Conservation (phyloP, 2,329 filamentous ascomycete species). For the Pseudogymnoascus sp. region DNA sequence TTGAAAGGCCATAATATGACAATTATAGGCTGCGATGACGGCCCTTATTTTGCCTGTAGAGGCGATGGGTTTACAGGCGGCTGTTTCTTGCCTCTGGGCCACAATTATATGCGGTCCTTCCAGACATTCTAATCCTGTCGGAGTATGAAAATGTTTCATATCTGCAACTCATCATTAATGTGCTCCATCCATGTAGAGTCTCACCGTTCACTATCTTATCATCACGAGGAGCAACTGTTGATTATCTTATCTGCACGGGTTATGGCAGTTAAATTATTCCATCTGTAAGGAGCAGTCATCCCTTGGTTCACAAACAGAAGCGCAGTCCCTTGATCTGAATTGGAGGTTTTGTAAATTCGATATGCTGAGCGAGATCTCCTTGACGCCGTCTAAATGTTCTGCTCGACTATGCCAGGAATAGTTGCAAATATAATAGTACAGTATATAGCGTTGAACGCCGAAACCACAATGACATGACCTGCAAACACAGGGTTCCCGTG, state of each 20-base stretch:
- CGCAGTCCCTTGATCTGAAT: not conserved
- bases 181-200: not conserved
- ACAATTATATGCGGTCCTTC: not conserved
- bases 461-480: not conserved
- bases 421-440: slow-evolving; percentile 1
- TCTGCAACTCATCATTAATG: not conserved
- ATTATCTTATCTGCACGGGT: not conserved
- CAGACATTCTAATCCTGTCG: not conserved
- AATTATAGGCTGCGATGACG: not conserved
- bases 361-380: not conserved
- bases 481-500: not conserved
- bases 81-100: not conserved
- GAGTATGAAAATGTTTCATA: not conserved
- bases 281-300: not conserved
- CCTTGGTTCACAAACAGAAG: not conserved
- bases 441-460: not conserved
- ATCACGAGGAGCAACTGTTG: not conserved
- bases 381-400: not conserved
- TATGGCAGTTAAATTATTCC: not conserved
- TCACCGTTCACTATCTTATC: not conserved
- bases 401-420: not conserved
- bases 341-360: not conserved
- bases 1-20: not conserved
- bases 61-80: not conserved
- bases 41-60: not conserved